Evolutionary conservation across 1,284 basidiomycete genomes (phyloP), one percentile per base, ranked within the genome.

Genomic region (Tremellales sp.): DNA sequence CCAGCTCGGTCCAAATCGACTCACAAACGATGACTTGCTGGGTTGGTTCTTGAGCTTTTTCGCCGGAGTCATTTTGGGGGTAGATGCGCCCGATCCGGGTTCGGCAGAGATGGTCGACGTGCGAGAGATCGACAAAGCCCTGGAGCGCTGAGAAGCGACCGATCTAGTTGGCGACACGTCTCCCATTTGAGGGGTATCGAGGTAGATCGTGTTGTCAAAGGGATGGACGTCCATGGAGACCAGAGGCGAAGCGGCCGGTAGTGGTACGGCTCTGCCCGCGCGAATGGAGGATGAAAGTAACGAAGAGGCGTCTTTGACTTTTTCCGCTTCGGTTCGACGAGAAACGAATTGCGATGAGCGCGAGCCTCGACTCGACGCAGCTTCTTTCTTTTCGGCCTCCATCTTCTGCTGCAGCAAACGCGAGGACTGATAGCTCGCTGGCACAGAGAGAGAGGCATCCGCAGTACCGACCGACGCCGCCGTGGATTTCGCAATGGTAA

Each of bases 341-440:
- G n/a, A n/a, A n/a, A n/a, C n/a, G n/a, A n/a, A n/a, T n/a, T n/a
- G n/a, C 24, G 37, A 39, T 10, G 27, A 9, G 22, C 24, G 9
- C 6, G 37, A 39, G 24, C 37, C 37, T 7, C 7, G 12, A 18
- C 9, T 36, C n/a, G n/a, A 8, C 22, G 10, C 21, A 6, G 37
- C 21, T n/a, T n/a, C 24, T 10, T 36, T 22, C 16, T 58, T 51
- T 4, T 63, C 63, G 7, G 9, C 24, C 29, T 58, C 52, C 42
- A 47, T 47, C 44, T 52, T 59, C 18, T 54, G 46, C 1, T 58
- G 54, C 14, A 66, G 39, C 9, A 66, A 38, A 36, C 65, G 53
- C 16, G 60, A 57, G 0, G 66, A 69, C 43, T 71, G 68, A 36
- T 63, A 67, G 41, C 66, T 68, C n/a, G 64, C 55, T 13, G 35